Percentiles rank a stretch among this genome's conserved stretches.
Conservation (phyloP, 1,284 basidiomycete genomes). For the Ganoderma leucocontextum region DNA sequence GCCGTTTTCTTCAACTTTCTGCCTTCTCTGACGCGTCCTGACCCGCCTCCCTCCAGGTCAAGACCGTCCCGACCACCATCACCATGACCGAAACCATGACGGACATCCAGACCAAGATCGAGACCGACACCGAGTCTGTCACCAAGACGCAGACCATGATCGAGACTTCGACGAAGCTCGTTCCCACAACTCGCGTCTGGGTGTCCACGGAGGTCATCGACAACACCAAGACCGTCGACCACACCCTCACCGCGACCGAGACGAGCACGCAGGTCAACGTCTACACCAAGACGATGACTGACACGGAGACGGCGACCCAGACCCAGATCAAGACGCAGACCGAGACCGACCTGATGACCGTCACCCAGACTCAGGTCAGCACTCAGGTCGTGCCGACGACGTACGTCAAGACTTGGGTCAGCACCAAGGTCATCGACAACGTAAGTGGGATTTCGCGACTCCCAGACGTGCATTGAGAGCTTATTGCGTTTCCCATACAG, state of each 20-base stretch:
- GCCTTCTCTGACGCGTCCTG: slow-evolving; percentile 13
- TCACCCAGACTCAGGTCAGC: slow-evolving; percentile 41
- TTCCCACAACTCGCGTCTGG: slow-evolving; percentile 70
- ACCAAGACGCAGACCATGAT: slow-evolving; percentile 55
- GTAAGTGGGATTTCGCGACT: slow-evolving; percentile 42
- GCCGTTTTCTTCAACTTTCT: background rate
- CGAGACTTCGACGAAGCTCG: slow-evolving; percentile 60
- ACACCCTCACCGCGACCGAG: slow-evolving; percentile 69
- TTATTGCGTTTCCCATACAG: slow-evolving; percentile 20
- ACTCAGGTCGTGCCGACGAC: slow-evolving; percentile 53
- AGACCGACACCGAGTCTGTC: slow-evolving; percentile 42
- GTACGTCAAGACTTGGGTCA: slow-evolving; percentile 60
- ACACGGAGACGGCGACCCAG: slow-evolving; percentile 44
- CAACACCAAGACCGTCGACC: slow-evolving; percentile 59
- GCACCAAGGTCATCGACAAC: slow-evolving; percentile 68
- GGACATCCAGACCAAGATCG: slow-evolving; percentile 33
- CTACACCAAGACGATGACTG: slow-evolving; percentile 55
- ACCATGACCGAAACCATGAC: slow-evolving; percentile 37
- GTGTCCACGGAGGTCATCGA: slow-evolving; percentile 71
- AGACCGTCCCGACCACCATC: slow-evolving; percentile 43
- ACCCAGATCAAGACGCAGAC: slow-evolving; percentile 39
- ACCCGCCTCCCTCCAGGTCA: slow-evolving; percentile 38
- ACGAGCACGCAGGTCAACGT: slow-evolving; percentile 60
- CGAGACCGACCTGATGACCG: slow-evolving; percentile 39
- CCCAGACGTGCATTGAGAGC: background rate